These are phyloP conservation scores for Heteromeles arbutifolia DNA, from an alignment of 306 rosid genomes.

Conservation along the genomic window DNA sequence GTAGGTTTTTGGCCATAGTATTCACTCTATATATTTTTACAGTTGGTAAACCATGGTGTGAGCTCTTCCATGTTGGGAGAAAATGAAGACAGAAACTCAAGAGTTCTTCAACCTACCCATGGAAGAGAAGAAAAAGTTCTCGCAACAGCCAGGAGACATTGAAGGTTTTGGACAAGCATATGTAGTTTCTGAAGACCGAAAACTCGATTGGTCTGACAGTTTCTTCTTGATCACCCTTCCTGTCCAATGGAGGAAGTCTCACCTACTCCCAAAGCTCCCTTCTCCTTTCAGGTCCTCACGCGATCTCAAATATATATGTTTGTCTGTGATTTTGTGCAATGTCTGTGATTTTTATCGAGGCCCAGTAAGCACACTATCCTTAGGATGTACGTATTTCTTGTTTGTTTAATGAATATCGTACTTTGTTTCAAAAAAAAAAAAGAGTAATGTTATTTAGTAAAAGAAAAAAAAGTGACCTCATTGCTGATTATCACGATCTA, in stretches of 20 bases:
- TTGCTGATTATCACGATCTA: too few relatives aligned
- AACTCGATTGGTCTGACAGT: conserved; percentile 47
- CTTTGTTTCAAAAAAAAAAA: too few relatives aligned
- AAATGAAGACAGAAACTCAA: conserved; percentile 28
- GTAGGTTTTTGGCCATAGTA: too few relatives aligned
- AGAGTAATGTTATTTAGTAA: too few relatives aligned
- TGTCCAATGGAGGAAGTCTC: conserved; percentile 29
- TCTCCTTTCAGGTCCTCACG: conserved; percentile 32
- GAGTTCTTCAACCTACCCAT: conserved; percentile 44
- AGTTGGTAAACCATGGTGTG: conserved; percentile 58
- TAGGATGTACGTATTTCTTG: too few relatives aligned
- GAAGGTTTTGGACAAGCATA: conserved; percentile 70
- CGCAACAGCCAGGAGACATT: conserved; percentile 36
- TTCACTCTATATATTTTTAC: not conserved
- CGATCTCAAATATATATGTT: not conserved
- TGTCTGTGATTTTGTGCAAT: not conserved
- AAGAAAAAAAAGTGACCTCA: too few relatives aligned
- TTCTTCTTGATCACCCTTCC: conserved; percentile 40
- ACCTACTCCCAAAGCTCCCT: conserved; percentile 46
- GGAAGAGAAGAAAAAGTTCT: conserved; percentile 42
- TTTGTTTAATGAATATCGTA: too few relatives aligned
- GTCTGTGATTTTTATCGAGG: too few relatives aligned
- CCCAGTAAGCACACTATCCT: too few relatives aligned
- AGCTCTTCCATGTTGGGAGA: conserved; percentile 31
- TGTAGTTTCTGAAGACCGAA: conserved; percentile 34